A percentile compares a stretch with the other conserved stretches of the same genome.
These are phyloP conservation scores for Helianthus annuus DNA, from an alignment of 129 eudicot genomes.

Conservation along the genomic window HanXRQr2.0-SUNRISE NC_035439.2:87829721-87830220, in stretches of 20 bases:
- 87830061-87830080: conserved; percentile 3
- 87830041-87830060: conserved; percentile 7
- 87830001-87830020: conserved; percentile 31
- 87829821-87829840: no score
- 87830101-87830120: conserved; percentile 33
- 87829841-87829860: not conserved
- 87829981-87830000: not conserved
- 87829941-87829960: not conserved
- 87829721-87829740: no score
- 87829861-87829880: no score
- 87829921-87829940: conserved; percentile 18
- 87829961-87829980: conserved; percentile 2
- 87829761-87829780: no score
- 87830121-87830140: conserved; percentile 25
- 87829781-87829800: no score
- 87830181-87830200: conserved; percentile 51
- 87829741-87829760: no score
- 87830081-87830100: conserved; percentile 17
- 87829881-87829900: not conserved
- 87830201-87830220: conserved; percentile 53
- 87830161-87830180: conserved; percentile 44
- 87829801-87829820: no score
- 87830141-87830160: conserved; percentile 40
- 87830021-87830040: not conserved
- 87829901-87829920: not conserved